phyloP scores from a whole-genome alignment of 2,329 filamentous ascomycete genomes.

The Lomentospora prolificans region DNA sequence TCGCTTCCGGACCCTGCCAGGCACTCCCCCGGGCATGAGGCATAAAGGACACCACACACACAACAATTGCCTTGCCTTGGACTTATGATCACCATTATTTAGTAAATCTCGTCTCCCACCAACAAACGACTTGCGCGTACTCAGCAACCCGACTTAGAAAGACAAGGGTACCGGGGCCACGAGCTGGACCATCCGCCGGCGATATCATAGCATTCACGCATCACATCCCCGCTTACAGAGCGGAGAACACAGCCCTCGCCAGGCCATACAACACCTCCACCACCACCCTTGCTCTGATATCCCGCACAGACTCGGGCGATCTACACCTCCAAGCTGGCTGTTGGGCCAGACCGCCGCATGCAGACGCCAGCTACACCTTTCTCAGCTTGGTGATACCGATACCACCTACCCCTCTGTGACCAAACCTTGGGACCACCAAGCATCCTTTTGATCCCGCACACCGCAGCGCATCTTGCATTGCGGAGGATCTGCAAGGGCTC shows the following conservation, averaged over 20 bases:
- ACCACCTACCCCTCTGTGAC: background rate
- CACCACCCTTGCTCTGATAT: background rate
- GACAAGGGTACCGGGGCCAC: too few relatives aligned
- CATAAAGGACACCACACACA: background rate
- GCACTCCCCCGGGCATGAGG: background rate
- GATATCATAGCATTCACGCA: background rate
- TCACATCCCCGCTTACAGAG: background rate
- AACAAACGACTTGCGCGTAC: too few relatives aligned
- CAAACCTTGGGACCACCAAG: background rate
- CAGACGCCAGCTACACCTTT: background rate
- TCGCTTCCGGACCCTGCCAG: background rate
- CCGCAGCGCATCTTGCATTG: background rate
- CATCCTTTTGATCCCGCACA: background rate
- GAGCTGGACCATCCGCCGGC: background rate
- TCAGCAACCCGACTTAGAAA: too few relatives aligned
- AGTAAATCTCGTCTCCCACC: too few relatives aligned
- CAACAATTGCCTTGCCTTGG: too few relatives aligned
- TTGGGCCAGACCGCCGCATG: background rate
- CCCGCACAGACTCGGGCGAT: conserved; percentile 3
- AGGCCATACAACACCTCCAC: too few relatives aligned
- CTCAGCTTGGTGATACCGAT: background rate
- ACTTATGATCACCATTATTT: too few relatives aligned
- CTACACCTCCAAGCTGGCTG: background rate
- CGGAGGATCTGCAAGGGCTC: background rate
- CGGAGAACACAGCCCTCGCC: too few relatives aligned